Conservation (phyloP, 163 green algal species). For the Volvox carteri region DNA sequence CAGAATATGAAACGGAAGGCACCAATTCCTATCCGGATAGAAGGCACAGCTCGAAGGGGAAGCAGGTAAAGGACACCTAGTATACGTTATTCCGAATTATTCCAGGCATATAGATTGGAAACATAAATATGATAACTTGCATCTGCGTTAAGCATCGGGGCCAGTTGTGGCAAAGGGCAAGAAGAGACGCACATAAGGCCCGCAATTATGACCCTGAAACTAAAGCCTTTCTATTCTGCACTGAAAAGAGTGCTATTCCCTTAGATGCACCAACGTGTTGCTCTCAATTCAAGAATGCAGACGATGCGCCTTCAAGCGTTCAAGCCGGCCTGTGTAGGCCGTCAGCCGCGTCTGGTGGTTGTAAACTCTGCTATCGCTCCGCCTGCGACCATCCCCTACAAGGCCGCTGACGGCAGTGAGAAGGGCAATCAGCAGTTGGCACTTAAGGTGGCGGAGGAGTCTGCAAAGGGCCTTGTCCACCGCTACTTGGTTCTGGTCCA, state of each 20-base stretch:
- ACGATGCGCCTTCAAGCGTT: conserved; percentile 56
- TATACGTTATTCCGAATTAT: too few relatives aligned
- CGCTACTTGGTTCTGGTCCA: conserved; percentile 91
- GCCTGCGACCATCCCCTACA: conserved; percentile 71
- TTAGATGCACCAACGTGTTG: not conserved
- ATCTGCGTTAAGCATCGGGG: too few relatives aligned
- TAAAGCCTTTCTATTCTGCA: not conserved
- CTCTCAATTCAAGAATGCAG: conserved; percentile 20
- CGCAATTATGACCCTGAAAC: not conserved
- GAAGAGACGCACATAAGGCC: not conserved
- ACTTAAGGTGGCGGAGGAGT: conserved; percentile 84
- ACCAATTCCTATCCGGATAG: not conserved
- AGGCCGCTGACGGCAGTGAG: conserved; percentile 71
- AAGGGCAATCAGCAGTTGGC: conserved; percentile 75
- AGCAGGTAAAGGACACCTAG: too few relatives aligned
- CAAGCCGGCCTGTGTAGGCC: conserved; percentile 27
- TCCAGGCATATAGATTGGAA: too few relatives aligned
- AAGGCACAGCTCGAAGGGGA: not conserved
- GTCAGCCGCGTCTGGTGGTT: conserved; percentile 51
- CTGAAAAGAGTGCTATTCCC: not conserved
- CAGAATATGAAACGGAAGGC: not conserved
- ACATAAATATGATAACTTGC: too few relatives aligned
- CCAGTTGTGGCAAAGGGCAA: not conserved
- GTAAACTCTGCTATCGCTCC: conserved; percentile 59
- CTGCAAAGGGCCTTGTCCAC: conserved; percentile 94